Base-by-base conservation (phyloP, 2,329 filamentous ascomycete genomes). In the Mycosphaerella arachidis region DNA sequence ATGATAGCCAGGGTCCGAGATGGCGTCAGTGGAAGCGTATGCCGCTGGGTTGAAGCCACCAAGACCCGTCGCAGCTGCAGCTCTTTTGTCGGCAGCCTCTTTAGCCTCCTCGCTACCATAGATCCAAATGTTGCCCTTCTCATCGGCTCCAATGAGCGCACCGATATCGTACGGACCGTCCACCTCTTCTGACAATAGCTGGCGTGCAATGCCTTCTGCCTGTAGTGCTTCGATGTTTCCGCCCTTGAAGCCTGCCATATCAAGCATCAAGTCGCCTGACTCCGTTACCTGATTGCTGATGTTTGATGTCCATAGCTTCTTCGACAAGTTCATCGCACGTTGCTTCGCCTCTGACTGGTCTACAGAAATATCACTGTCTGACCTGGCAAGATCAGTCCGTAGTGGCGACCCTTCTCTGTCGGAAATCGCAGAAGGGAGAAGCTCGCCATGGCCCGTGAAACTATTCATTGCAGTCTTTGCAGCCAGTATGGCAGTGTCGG, bases 21-120 rank as follows among this genome's bases (percentile, higher is more conserved):
- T 83, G 33, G 91, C 90, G 75, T 97, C 92, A n/a, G 86, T 84
- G 18, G 84, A 84, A 20, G 85, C 78, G 40, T 86, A 79, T 4
- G 76, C 78, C 12, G 76, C 74, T 3, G 81, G 76, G 53, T 81
- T 78, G 64, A 87, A 76, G 4, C 79, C 77, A 29, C 78, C 78
- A 61, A 86, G 72, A 1, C 78, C 68, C 54, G 63, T 46, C 33
- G 66, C 55, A 30, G 60, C 51, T 35, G 68, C 63, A 2, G 81
- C 79, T 68, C 82, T 81, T 40, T 88, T 87, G 78, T 88, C 88
- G 33, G 93, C 93, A 6, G 90, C 89, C 69, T 94, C 89, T 72
- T 97, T 97, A 27, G 94, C 92, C 71, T 96, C 92, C 74, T 97
- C 92, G 69, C 92, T 97, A 76, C 92, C 94, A 78, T 99, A 99